Base-by-base conservation (phyloP, 2,329 filamentous ascomycete genomes). In the Talaromyces albobiverticillius region DNA sequence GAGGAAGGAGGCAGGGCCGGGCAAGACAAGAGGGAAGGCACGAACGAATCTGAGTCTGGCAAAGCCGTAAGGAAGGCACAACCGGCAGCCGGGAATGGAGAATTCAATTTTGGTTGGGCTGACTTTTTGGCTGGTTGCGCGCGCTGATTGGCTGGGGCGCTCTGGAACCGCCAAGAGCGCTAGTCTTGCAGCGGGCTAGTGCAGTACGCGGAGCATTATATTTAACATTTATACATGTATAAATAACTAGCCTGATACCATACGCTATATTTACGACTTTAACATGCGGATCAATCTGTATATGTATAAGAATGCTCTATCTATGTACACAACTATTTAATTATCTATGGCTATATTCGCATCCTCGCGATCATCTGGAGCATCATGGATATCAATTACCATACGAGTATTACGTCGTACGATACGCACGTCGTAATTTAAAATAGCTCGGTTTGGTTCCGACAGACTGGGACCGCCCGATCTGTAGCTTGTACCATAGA, bases 11-110 rank as follows among this genome's bases (percentile, higher is more conserved):
- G 23, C n/a, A n/a, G n/a, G n/a, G n/a, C n/a, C n/a, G n/a, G n/a
- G n/a, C n/a, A n/a, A n/a, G n/a, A n/a, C n/a, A n/a, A n/a, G n/a
- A n/a, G 5, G 38, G 5, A 43, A 8, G 20, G 41, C 4, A 43
- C 16, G 31, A 34, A n/a, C 25, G 25, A 29, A 5, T 29, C 25
- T 29, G 25, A 29, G 9, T 29, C 25, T 29, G 25, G 16, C 41
- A 11, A 48, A 31, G n/a, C 26, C 14, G 43, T 46, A 48, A 41
- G 49, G 49, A 43, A 51, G 40, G 49, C 32, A 34, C 48, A 23
- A 43, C 38, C 40, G 48, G 40, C 38, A 32, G 41, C 22, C 32
- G 42, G 42, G 51, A 47, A 41, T 42, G 47, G 53, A 46, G 32
- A 36, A 25, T n/a, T 51, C 32, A 22, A 2, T 22, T 16, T 46